Evolutionary conservation across 148 eudicot species (phyloP).

Genomic region (Rhododendron kiyosumense): DNA sequence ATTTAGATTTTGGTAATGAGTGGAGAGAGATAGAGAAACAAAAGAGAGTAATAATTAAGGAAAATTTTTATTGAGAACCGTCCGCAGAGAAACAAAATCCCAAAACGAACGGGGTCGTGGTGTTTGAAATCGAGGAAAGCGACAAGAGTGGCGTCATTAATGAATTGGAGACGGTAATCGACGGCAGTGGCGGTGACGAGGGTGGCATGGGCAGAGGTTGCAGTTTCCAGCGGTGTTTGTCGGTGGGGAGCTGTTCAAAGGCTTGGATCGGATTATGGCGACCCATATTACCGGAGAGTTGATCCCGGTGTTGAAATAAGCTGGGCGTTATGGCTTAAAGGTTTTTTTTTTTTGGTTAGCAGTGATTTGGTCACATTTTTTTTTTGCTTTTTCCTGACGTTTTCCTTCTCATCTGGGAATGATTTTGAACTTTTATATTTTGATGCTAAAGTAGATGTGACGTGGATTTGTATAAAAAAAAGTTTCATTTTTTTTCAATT

Average conservation of each 20-base stretch:
- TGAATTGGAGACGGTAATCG: constrained; percentile 19
- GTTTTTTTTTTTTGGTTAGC: not conserved
- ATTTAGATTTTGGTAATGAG: no score
- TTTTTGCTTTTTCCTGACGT: not conserved
- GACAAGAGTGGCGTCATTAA: constrained; percentile 20
- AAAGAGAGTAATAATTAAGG: no score
- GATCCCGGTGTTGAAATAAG: constrained; percentile 52
- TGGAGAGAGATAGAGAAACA: no score
- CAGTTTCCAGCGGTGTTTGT: constrained; percentile 68
- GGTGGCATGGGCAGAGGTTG: not conserved
- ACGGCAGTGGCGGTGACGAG: not conserved
- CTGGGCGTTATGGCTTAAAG: constrained; percentile 62
- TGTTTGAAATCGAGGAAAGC: constrained; percentile 46
- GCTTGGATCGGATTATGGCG: constrained; percentile 57
- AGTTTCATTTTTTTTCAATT: not conserved
- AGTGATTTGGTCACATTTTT: not conserved
- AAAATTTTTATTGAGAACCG: no score
- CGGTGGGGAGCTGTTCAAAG: constrained; percentile 62
- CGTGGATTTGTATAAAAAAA: not conserved
- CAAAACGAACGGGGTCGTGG: not conserved
- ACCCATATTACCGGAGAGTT: constrained; percentile 63
- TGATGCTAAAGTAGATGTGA: not conserved
- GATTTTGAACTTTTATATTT: not conserved
- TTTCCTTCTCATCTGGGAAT: not conserved
- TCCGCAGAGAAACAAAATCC: no score